Base-by-base conservation (phyloP, 176 grass and related monocot species). In the Urochloa ruziziensis region DNA sequence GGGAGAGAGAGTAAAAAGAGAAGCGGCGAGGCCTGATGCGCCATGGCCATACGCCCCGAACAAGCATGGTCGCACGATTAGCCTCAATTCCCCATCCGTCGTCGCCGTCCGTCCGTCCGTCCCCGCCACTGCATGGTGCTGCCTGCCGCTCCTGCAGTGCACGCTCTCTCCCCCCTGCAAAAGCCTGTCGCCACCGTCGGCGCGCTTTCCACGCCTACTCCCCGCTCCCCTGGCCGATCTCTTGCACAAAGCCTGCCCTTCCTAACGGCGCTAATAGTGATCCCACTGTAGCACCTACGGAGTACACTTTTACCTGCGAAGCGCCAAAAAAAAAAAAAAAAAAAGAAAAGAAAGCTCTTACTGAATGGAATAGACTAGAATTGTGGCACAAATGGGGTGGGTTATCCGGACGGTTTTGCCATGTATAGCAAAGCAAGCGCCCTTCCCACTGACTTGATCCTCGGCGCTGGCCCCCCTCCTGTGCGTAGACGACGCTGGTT, bases 401-500 rank as follows among this genome's bases (percentile, higher is more conserved):
- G 32, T 84, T 87, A 87, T 91, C 89, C 83, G 37, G 82, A 84
- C 51, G 82, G 89, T 12, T 84, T 94, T 87, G 80, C 91, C 85
- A 79, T 48, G 77, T 70, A 80, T 83, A 66, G 86, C 77, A 88
- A 75, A 83, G 47, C 87, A 59, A 17, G 23, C 37, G 11, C 23
- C 66, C n/a, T 40, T 59, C 24, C 1, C 10, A 3, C 60, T 16
- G 51, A 1, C 18, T 28, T 34, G 14, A 56, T 66, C 35, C 7
- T 10, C 24, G 44, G 1, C 44, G 44, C 44, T 47, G 44, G 2
- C 44, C 44, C 44, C 47, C 47, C 4, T 4, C 49, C 9, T 19
- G 62, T 2, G 44, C 12, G 40, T 3, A 68, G 33, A 48, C 28
- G 17, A 29, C 14, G 49, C 15, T 67, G 63, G 66, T 86, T 86